Evolutionary conservation across 805 yeast species (phyloP), one percentile per base, ranked within the genome.

Genomic region (Metschnikowia colocasiae): DNA sequence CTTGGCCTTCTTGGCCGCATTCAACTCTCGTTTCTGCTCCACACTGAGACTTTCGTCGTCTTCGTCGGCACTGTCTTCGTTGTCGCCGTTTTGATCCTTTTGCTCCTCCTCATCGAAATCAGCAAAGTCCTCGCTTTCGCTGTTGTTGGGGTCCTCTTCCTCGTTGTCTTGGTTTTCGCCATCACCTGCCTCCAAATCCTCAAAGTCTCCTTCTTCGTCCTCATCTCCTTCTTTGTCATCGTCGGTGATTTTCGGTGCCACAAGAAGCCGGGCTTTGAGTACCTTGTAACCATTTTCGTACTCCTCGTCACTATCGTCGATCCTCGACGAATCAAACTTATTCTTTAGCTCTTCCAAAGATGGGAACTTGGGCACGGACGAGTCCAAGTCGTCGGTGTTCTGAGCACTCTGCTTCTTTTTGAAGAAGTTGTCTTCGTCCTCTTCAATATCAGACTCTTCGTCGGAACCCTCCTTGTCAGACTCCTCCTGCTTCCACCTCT

Each of bases 1-100:
- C 59, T 87, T 83, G 54, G 91, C 97, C 60, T 94, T 95, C 73
- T 87, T 90, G 51, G 84, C 81, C 1, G 97, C 96, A 60, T 91
- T 91, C 45, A 80, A 68, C 44, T 80, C 82, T 63, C 98, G 81
- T 63, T 82, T 84, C 60, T 87, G 83, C 48, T 85, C 95, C 30
- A 85, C 69, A n/a, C 48, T 45, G 1, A 92, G 71, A 39, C 81
- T 55, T 35, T 65, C 69, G 39, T 66, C 65, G 6, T 64, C 69
- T 7, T 37, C 30, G 3, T 27, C 34, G 3, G 68, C 75, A 8
- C 68, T 76, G 1, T 58, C 35, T 16, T 32, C n/a, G 6, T 16
- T 20, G 34, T 65, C 69, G 39, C 65, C 66, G 6, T 64, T 68
- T 16, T 16, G 20, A 3, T n/a, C n/a, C n/a, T n/a, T n/a, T n/a